A percentile compares a stretch with the other conserved stretches of the same genome.
Evolutionary conservation across 148 eudicot species (phyloP).

Genomic region (Linanthus parryae): DNA sequence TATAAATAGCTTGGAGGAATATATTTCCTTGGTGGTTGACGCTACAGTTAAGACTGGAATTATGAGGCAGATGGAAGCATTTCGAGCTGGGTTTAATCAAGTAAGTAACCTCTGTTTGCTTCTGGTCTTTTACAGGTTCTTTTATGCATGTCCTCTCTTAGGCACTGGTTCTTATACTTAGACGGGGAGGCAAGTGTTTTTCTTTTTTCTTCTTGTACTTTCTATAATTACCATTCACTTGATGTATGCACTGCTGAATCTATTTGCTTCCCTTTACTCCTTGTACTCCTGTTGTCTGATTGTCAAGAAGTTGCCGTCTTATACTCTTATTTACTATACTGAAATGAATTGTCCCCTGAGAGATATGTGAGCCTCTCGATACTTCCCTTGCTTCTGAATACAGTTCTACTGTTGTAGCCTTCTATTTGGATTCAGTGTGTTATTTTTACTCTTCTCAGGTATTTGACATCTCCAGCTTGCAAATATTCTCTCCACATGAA

Average conservation of each 20-base stretch:
- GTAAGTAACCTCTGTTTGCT: slow-evolving; percentile 20
- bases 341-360: neutral
- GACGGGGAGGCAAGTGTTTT: neutral
- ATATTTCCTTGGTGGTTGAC: slow-evolving; percentile 75
- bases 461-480: slow-evolving; percentile 72
- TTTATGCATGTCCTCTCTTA: neutral
- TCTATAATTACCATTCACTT: neutral
- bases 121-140: neutral
- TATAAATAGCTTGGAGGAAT: slow-evolving; percentile 69
- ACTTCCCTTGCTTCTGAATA: neutral
- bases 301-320: too few species aligned
- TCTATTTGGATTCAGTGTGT: too few species aligned
- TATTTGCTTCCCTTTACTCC: neutral
- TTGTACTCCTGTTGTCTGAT: neutral
- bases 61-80: slow-evolving; percentile 78
- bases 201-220: neutral
- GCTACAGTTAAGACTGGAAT: slow-evolving; percentile 86
- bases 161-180: neutral
- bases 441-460: slow-evolving; percentile 41
- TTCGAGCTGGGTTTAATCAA: slow-evolving; percentile 92
- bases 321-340: too few species aligned
- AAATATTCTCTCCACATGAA: slow-evolving; percentile 88
- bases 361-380: too few species aligned
- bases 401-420: too few species aligned
- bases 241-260: neutral